Conservation (phyloP, 2,329 filamentous ascomycete species). For the Ceratocystis lukuohia region DNA sequence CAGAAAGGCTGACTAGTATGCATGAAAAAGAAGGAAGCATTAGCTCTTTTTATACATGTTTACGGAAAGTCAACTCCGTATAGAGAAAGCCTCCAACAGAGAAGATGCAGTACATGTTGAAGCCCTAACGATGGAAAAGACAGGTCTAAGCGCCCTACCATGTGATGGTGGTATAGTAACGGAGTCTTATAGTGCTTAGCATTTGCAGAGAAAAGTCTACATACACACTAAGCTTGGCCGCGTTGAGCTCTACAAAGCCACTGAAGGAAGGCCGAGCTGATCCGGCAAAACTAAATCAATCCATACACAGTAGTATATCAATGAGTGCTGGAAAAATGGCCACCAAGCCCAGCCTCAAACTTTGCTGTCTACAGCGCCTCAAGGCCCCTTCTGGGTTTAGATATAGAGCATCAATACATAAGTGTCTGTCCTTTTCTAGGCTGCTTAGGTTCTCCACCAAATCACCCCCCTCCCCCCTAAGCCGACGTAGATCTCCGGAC, state of each 20-base stretch:
- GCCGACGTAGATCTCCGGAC: neutral
- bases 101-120: neutral
- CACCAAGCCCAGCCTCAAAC: too few species aligned
- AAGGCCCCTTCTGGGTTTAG: too few species aligned
- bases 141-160: constrained; percentile 5
- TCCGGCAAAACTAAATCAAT: too few species aligned
- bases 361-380: too few species aligned
- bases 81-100: neutral
- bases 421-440: too few species aligned
- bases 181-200: neutral
- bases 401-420: too few species aligned
- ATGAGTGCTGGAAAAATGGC: too few species aligned
- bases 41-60: neutral
- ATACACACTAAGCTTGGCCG: neutral
- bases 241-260: neutral
- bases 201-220: neutral
- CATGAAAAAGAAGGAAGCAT: neutral
- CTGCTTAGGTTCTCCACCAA: too few species aligned
- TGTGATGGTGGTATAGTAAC: neutral
- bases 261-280: neutral
- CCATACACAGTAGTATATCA: too few species aligned
- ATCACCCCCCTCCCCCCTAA: neutral
- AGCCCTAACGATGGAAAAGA: neutral
- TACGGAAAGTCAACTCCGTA: neutral
- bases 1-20: neutral